Evolutionary conservation across 108 stramenopile genomes (phyloP), one percentile per base, ranked within the genome.

Genomic region (Fragilariopsis cylindrus): DNA sequence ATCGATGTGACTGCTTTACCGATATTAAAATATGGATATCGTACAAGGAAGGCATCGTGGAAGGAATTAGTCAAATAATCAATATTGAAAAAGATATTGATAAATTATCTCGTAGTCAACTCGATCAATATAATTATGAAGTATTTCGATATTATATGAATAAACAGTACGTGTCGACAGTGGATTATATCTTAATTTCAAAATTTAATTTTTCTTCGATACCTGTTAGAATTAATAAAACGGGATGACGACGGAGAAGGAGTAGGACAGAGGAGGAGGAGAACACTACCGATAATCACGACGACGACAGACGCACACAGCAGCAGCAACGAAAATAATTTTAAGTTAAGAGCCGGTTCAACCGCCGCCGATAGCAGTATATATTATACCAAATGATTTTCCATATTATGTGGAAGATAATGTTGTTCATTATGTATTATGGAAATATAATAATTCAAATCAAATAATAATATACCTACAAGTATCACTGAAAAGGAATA

Each of bases 361-460:
- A 30, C 30, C 30, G 30, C 30, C 30, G 2, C 30, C 30, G 30
- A 30, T 30, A 30, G 30, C 30, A 60, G 49, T 18, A 81, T 19
- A n/a, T 65, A 48, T 54, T 93, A 19, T 87, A 5, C 70, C 16
- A 9, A 93, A 93, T 58, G 88, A 93, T 71, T 93, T 87, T 68
- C 92, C 90, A 3, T 93, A 93, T 49, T 87, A 82, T 57, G 75
- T 87, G 1, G 78, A 75, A 12, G 74, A 69, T 3, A 70, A 76
- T 30, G 83, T 93, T 58, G 74, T 84, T n/a, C 92, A 93, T 67
- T 90, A 82, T 76, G 83, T 90, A 65, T 62, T 93, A 4, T 93
- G 92, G 92, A 93, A 91, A 76, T 77, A 88, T 7, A 87, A 83
- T 48, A 88, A 85, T 11, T 18, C 39, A 30, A 30, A 1, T 30